Evolutionary conservation across 1,284 basidiomycete genomes (phyloP).

Genomic region (Ceratobasidium sp.): DNA sequence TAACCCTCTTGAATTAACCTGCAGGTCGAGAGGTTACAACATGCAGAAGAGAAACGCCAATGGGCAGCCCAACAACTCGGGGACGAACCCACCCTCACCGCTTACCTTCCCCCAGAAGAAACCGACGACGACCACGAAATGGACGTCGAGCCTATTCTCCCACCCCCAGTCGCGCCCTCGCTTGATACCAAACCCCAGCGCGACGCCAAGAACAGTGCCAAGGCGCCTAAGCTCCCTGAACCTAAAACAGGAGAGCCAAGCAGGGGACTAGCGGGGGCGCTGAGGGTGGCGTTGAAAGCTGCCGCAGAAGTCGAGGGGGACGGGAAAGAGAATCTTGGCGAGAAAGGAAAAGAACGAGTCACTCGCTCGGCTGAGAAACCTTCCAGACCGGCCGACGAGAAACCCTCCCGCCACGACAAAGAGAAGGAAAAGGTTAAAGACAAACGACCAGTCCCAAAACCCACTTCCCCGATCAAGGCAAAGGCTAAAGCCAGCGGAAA

Average conservation of each 20-base stretch:
- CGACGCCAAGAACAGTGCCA: neutral
- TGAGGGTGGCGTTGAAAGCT: slow-evolving; percentile 15
- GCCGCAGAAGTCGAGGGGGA: neutral
- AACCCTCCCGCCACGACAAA: too few relatives aligned
- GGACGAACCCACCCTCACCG: slow-evolving; percentile 55
- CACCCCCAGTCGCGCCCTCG: neutral
- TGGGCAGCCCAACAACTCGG: slow-evolving; percentile 70
- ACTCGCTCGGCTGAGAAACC: too few relatives aligned
- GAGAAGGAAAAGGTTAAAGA: slow-evolving; percentile 6
- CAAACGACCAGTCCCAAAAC: neutral
- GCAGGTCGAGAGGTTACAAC: slow-evolving; percentile 69
- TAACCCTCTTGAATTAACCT: neutral
- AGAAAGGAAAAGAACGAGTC: neutral
- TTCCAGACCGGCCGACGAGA: too few relatives aligned
- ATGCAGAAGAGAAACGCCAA: slow-evolving; percentile 72
- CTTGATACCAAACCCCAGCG: neutral
- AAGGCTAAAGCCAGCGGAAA: slow-evolving; percentile 17
- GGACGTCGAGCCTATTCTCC: too few relatives aligned
- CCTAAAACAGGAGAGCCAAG: neutral
- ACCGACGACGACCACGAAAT: neutral
- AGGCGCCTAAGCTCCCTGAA: neutral
- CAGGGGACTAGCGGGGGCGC: neutral
- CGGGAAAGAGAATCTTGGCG: neutral
- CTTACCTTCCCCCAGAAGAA: neutral
- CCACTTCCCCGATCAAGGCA: neutral